A percentile compares a stretch with the other conserved stretches of the same genome.
These are phyloP conservation scores for Calonectria multiphialidica DNA, from an alignment of 2,329 filamentous ascomycete species.

Conservation along the genomic window DNA sequence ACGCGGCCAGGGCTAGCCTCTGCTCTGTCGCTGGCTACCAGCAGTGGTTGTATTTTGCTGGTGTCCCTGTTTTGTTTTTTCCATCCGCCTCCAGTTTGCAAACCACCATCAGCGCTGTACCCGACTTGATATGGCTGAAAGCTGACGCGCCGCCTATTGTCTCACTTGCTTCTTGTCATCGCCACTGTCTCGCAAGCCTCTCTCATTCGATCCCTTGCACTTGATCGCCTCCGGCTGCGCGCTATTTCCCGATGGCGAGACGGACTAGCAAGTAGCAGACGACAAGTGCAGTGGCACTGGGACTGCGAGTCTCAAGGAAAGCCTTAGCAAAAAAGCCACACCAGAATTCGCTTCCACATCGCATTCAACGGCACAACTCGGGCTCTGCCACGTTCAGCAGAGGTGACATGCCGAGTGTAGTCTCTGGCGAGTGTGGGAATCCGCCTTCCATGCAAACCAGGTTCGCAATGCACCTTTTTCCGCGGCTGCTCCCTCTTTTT, in stretches of 20 bases:
- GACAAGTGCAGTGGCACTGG: conserved; percentile 7
- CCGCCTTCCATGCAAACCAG: conserved; percentile 21
- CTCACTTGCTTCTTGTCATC: conserved; percentile 3
- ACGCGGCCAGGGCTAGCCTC: conserved; percentile 13
- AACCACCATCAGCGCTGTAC: background rate
- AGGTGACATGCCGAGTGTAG: background rate
- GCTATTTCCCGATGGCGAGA: conserved; percentile 11
- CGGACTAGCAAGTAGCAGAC: conserved; percentile 4
- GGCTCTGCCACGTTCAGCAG: background rate
- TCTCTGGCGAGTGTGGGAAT: conserved; percentile 19
- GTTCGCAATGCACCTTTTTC: conserved; percentile 1
- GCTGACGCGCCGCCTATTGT: background rate
- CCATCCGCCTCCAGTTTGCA: background rate
- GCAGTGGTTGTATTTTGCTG: background rate
- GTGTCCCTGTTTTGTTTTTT: background rate
- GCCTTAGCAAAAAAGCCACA: conserved; percentile 7
- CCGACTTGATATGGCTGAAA: background rate
- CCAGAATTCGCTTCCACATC: conserved; percentile 7
- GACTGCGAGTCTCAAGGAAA: conserved; percentile 3
- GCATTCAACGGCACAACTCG: conserved; percentile 7
- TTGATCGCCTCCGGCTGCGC: conserved; percentile 8
- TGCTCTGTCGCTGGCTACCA: background rate
- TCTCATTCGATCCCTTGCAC: conserved; percentile 2
- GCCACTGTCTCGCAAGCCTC: background rate
- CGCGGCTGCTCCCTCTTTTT: background rate